These are phyloP conservation scores for Acacia pycnantha DNA, from an alignment of 331 rosid genomes.

Conservation along the genomic window DNA sequence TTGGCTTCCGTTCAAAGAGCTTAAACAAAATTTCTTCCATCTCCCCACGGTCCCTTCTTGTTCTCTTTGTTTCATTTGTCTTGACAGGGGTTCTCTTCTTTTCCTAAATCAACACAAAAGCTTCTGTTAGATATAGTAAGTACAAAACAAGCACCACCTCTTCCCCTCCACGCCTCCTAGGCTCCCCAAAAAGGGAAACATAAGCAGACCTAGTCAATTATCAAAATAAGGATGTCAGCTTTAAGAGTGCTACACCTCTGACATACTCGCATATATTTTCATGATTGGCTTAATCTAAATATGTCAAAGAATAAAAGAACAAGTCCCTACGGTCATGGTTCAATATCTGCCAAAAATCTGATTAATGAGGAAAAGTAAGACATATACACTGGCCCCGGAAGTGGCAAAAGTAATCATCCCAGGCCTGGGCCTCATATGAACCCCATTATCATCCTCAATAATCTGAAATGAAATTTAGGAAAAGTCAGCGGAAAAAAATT, in stretches of 20 bases:
- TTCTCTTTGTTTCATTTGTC: constrained; percentile 65
- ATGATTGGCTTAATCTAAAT: neutral
- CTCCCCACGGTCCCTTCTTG: constrained; percentile 83
- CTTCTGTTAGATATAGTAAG: constrained; percentile 11
- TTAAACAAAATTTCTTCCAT: constrained; percentile 85
- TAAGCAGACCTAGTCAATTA: neutral
- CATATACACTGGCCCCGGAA: constrained; percentile 51
- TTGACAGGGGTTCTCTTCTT: constrained; percentile 65
- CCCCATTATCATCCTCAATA: constrained; percentile 67
- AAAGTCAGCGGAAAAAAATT: constrained; percentile 24
- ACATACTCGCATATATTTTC: neutral
- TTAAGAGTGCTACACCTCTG: neutral
- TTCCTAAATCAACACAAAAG: constrained; percentile 52
- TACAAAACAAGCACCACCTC: neutral
- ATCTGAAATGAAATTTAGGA: constrained; percentile 53
- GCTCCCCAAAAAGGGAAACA: neutral
- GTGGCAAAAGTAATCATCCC: constrained; percentile 54
- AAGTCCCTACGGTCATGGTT: neutral
- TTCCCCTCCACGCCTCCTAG: too few relatives aligned
- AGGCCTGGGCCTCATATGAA: constrained; percentile 83
- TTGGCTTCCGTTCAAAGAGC: constrained; percentile 76
- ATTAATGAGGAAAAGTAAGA: constrained; percentile 19
- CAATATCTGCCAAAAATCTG: neutral
- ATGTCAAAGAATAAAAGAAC: neutral
- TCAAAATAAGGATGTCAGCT: neutral